Evolutionary conservation across 164 flowering plant genomes (phyloP).

Genomic region (Macadamia tetraphylla): DNA sequence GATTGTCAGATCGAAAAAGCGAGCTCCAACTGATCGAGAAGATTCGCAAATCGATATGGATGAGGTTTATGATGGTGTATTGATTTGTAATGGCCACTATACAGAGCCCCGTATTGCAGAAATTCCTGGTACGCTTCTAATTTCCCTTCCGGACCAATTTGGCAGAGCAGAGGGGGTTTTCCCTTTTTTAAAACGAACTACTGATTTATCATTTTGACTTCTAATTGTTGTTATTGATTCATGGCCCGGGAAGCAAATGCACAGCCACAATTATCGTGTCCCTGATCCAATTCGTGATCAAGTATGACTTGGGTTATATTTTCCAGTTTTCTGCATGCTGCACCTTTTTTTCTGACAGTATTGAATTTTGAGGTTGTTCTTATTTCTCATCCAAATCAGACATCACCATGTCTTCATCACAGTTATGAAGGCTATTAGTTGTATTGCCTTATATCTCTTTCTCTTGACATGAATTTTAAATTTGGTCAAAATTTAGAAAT

Average conservation of each 20-base stretch:
- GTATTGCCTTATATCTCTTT: background rate
- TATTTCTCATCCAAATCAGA: background rate
- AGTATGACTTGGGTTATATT: constrained; percentile 35
- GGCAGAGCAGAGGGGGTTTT: no score
- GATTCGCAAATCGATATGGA: constrained; percentile 6
- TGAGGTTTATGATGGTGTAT: constrained; percentile 53
- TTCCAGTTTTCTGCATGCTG: background rate
- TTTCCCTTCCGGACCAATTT: background rate
- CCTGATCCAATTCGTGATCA: constrained; percentile 69
- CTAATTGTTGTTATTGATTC: constrained; percentile 35
- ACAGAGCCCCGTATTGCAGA: constrained; percentile 49
- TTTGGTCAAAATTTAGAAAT: no score
- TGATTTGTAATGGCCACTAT: constrained; percentile 51
- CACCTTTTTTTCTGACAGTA: background rate
- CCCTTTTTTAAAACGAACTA: no score
- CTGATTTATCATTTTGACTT: no score
- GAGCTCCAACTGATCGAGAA: constrained; percentile 7
- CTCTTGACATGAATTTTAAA: background rate
- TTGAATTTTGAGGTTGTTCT: background rate
- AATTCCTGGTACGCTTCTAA: constrained; percentile 35
- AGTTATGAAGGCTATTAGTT: no score
- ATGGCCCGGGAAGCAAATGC: constrained; percentile 91
- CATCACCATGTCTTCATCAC: background rate
- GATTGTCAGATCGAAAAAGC: constrained; percentile 38
- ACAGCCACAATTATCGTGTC: constrained; percentile 84